Evolutionary conservation across 305 asterid genomes (phyloP).

Genomic region (Withania somnifera): DNA sequence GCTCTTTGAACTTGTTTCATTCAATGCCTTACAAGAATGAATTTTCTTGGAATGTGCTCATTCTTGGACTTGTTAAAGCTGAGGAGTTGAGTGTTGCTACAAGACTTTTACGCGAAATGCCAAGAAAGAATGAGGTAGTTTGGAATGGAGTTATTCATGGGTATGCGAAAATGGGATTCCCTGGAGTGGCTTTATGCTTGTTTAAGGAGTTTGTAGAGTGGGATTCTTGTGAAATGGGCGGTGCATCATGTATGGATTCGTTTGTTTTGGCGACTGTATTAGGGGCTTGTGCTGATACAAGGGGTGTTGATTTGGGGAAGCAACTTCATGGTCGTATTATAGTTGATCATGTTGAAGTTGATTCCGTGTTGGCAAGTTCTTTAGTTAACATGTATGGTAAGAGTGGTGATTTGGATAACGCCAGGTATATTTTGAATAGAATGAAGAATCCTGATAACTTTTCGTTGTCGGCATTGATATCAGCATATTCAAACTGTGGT

Average conservation of each 20-base stretch:
- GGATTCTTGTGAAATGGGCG: slow-evolving; percentile 19
- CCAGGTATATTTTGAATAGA: slow-evolving; percentile 22
- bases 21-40: slow-evolving; percentile 49
- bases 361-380: slow-evolving; percentile 58
- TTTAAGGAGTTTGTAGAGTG: slow-evolving; percentile 39
- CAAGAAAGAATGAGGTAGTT: slow-evolving; percentile 45
- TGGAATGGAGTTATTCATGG: slow-evolving; percentile 72
- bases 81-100: slow-evolving; percentile 48
- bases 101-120: slow-evolving; percentile 46
- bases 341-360: slow-evolving; percentile 36
- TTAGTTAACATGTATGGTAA: slow-evolving; percentile 76
- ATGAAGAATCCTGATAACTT: slow-evolving; percentile 50
- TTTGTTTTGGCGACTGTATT: slow-evolving; percentile 53
- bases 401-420: slow-evolving; percentile 55
- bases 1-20: slow-evolving; percentile 30
- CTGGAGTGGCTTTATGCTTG: slow-evolving; percentile 36
- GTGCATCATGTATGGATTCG: slow-evolving; percentile 26
- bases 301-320: slow-evolving; percentile 46
- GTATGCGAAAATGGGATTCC: slow-evolving; percentile 39
- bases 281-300: slow-evolving; percentile 53
- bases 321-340: slow-evolving; percentile 69
- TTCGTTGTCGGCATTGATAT: slow-evolving; percentile 50
- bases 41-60: slow-evolving; percentile 65
- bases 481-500: slow-evolving; percentile 33
- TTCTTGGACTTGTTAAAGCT: slow-evolving; percentile 36